phyloP scores from a whole-genome alignment of 805 yeast species.

The Cyberlindnera petersonii region DNA sequence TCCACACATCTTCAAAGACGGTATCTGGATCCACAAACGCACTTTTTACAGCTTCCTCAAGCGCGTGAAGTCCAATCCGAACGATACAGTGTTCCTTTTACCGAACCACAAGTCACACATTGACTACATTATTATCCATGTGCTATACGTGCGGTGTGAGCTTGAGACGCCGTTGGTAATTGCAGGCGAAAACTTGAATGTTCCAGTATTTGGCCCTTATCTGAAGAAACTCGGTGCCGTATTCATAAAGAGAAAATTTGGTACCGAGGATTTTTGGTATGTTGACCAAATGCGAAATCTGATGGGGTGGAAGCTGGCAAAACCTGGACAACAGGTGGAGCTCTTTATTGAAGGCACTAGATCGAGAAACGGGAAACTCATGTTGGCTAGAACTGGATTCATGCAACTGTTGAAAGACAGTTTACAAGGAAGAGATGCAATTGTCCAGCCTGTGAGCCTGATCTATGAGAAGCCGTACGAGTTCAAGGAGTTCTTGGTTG shows the following conservation, averaged over 20 bases:
- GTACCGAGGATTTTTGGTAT: constrained; percentile 20
- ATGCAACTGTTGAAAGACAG: constrained; percentile 18
- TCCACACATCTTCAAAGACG: constrained; percentile 22
- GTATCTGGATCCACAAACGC: constrained; percentile 21
- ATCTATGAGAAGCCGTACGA: constrained; percentile 26
- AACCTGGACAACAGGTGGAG: constrained; percentile 15
- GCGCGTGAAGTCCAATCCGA: constrained; percentile 2
- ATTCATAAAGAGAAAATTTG: constrained; percentile 22
- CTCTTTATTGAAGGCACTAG: constrained; percentile 25
- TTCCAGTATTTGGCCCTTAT: constrained; percentile 21
- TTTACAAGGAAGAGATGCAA: constrained; percentile 6
- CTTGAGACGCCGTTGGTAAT: constrained; percentile 24
- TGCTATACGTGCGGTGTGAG: constrained; percentile 15
- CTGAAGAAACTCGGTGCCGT: constrained; percentile 21
- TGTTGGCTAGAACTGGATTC: constrained; percentile 24
- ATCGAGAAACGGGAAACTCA: constrained; percentile 25
- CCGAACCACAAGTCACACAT: constrained; percentile 25
- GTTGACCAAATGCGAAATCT: constrained; percentile 12
- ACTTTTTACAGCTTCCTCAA: constrained; percentile 13
- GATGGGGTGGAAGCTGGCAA: constrained; percentile 8
- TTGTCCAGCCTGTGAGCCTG: constrained; percentile 20
- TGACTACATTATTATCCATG: constrained; percentile 25
- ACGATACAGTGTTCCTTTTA: constrained; percentile 12
- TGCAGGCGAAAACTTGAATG: constrained; percentile 26
- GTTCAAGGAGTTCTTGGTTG: constrained; percentile 22